Conservation (phyloP, 2,329 filamentous ascomycete species). For the Pseudocercospora fuligena region DNA sequence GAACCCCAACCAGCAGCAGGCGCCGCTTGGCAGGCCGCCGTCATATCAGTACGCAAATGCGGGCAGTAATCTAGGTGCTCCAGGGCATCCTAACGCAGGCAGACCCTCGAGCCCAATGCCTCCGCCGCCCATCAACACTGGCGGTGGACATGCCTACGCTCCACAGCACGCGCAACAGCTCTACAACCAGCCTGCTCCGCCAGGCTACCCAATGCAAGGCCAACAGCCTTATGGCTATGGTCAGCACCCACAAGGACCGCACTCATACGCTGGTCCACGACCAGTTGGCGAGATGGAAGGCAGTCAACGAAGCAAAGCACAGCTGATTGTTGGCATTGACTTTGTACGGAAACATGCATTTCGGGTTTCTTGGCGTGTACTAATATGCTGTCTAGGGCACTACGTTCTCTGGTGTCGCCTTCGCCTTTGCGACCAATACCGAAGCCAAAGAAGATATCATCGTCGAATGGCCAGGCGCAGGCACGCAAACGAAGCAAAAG, state of each 20-base stretch:
- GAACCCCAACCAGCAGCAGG: conserved; percentile 39
- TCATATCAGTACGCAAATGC: conserved; percentile 64
- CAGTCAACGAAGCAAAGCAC: conserved; percentile 87
- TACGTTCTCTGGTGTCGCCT: conserved; percentile 96
- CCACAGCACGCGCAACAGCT: conserved; percentile 48
- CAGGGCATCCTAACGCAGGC: conserved; percentile 50
- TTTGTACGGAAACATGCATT: conserved; percentile 68
- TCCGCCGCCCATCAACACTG: conserved; percentile 52
- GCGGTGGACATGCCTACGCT: conserved; percentile 56
- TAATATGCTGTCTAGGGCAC: conserved; percentile 68
- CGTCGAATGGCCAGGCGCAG: conserved; percentile 96
- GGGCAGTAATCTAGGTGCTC: conserved; percentile 44
- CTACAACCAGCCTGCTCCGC: conserved; percentile 45
- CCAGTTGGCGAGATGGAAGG: conserved; percentile 75
- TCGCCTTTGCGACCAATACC: conserved; percentile 90
- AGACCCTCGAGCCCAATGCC: conserved; percentile 53
- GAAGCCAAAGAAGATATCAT: conserved; percentile 99
- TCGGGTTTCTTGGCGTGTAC: conserved; percentile 11
- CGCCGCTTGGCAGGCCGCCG: conserved; percentile 64
- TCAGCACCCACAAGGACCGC: conserved; percentile 27
- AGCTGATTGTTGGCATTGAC: conserved; percentile 98
- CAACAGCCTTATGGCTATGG: conserved; percentile 34
- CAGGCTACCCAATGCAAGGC: conserved; percentile 46
- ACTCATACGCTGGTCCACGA: conserved; percentile 25
- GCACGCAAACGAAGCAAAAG: conserved; percentile 98